Evolutionary conservation across 2,329 filamentous ascomycete genomes (phyloP).

Genomic region (Penicillium sumatraense): DNA sequence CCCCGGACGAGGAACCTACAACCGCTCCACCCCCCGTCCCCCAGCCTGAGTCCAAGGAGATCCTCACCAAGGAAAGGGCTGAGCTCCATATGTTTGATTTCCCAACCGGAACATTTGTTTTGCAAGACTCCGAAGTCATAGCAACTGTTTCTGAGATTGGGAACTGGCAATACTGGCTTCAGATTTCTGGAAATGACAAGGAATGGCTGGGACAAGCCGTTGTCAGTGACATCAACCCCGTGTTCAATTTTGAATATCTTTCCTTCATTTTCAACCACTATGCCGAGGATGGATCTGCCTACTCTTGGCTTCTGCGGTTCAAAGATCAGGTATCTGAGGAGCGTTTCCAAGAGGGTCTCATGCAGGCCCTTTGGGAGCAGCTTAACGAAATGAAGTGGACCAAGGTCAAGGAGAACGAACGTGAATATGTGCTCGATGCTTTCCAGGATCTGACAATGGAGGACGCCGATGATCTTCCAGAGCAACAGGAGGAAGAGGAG

Average conservation of each 20-base stretch:
- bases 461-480: conserved; percentile 66
- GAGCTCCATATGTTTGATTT: conserved; percentile 97
- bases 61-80: conserved; percentile 74
- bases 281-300: conserved; percentile 81
- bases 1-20: conserved; percentile 54
- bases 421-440: conserved; percentile 91
- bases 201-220: conserved; percentile 88
- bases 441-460: conserved; percentile 96
- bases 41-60: conserved; percentile 72
- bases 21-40: conserved; percentile 63
- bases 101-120: conserved; percentile 78
- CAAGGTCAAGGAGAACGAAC: conserved; percentile 89
- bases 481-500: conserved; percentile 59
- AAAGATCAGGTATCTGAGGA: conserved; percentile 80
- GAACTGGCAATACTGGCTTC: conserved; percentile 94
- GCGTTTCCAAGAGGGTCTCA: conserved; percentile 87
- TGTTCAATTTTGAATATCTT: conserved; percentile 99
- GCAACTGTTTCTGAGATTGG: conserved; percentile 85
- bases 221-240: conserved; percentile 89
- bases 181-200: conserved; percentile 74
- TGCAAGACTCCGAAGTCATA: conserved; percentile 75
- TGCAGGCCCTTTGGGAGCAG: conserved; percentile 97
- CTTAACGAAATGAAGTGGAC: conserved; percentile 92
- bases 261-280: conserved; percentile 99
- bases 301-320: conserved; percentile 94